These are phyloP conservation scores for Massarina eburnea DNA, from an alignment of 2,329 filamentous ascomycete species.

Conservation along the genomic window DNA sequence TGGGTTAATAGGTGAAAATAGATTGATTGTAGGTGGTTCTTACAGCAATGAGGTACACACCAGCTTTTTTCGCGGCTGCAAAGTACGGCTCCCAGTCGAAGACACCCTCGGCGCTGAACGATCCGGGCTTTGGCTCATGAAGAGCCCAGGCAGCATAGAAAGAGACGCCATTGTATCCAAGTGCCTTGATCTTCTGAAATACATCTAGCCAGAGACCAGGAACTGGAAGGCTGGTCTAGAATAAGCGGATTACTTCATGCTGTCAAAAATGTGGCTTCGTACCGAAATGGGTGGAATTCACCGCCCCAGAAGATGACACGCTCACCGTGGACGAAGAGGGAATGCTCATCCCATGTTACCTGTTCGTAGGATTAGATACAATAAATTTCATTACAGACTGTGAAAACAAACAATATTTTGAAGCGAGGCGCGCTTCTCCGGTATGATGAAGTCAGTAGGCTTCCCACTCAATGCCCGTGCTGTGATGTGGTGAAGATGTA, in stretches of 20 bases:
- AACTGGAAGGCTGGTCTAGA: slow-evolving; percentile 54
- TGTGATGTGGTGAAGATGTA: too few species aligned
- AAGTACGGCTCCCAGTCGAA: slow-evolving; percentile 74
- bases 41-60: slow-evolving; percentile 71
- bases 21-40: slow-evolving; percentile 9
- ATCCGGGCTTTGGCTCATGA: slow-evolving; percentile 68
- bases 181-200: slow-evolving; percentile 77
- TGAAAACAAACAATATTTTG: slow-evolving; percentile 53
- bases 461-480: slow-evolving; percentile 52
- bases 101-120: slow-evolving; percentile 69
- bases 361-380: slow-evolving; percentile 5
- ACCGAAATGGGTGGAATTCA: slow-evolving; percentile 69
- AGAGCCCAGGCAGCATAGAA: slow-evolving; percentile 78
- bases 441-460: slow-evolving; percentile 49
- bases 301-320: slow-evolving; percentile 70
- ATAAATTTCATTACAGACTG: background rate
- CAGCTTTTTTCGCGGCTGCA: slow-evolving; percentile 68
- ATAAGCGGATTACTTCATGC: background rate
- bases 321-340: slow-evolving; percentile 68
- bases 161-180: slow-evolving; percentile 75
- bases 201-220: slow-evolving; percentile 67
- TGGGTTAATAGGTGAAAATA: slow-evolving; percentile 7
- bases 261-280: slow-evolving; percentile 10
- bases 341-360: slow-evolving; percentile 71
- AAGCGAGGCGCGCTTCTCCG: slow-evolving; percentile 51